Evolutionary conservation across 208 protist genomes (phyloP).

Genomic region (Leishmania tropica): DNA sequence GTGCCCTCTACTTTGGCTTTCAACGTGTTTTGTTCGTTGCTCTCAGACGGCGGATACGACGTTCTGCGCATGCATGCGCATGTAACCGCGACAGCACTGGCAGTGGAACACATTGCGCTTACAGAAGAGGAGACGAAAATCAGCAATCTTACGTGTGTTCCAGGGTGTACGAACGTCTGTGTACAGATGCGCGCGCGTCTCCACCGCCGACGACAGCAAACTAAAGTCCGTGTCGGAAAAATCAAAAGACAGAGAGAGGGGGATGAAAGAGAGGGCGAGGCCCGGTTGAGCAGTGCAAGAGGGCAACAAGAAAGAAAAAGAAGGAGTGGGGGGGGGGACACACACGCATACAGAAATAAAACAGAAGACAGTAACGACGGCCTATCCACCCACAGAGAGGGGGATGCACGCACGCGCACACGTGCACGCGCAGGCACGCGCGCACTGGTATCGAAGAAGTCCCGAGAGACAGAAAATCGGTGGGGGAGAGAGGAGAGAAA

Average conservation of each 20-base stretch:
- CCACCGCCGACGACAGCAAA: background rate
- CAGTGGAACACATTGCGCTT: background rate
- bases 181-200: background rate
- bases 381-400: background rate
- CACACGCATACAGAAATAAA: background rate
- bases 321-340: background rate
- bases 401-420: background rate
- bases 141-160: background rate
- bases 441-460: background rate
- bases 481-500: slow-evolving; percentile 3
- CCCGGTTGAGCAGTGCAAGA: background rate
- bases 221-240: background rate
- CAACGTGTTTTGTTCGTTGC: background rate
- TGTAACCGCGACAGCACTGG: background rate
- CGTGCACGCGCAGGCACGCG: background rate
- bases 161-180: background rate
- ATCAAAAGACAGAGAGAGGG: background rate
- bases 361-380: background rate
- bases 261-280: background rate
- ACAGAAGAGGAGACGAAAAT: background rate
- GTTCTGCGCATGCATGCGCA: background rate
- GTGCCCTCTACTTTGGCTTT: background rate
- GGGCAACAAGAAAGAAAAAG: slow-evolving; percentile 2
- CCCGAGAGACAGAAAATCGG: slow-evolving; percentile 3
- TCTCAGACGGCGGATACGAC: background rate